phyloP scores from a whole-genome alignment of 2,329 filamentous ascomycete species.

The Rugonectria rugulosa region DNA sequence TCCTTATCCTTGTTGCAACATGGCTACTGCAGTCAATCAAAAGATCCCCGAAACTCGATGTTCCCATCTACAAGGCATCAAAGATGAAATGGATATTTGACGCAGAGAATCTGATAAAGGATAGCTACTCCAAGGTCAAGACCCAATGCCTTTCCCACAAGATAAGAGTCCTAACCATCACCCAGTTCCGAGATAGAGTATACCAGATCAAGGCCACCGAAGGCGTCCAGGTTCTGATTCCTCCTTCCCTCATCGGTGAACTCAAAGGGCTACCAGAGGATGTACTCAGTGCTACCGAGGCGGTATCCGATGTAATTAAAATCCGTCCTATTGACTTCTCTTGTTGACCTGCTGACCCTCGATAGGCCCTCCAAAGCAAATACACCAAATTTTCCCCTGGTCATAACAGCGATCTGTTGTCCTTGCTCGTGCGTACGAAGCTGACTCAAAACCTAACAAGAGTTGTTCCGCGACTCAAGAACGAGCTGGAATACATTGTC shows the following conservation, averaged over 20 bases:
- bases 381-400: conserved; percentile 60
- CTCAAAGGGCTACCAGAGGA: conserved; percentile 58
- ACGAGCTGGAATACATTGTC: conserved; percentile 55
- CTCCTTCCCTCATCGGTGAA: conserved; percentile 53
- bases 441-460: conserved; percentile 56
- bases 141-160: too few relatives aligned
- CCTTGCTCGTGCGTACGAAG: conserved; percentile 54
- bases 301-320: conserved; percentile 54
- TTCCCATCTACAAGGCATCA: conserved; percentile 57
- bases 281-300: conserved; percentile 56
- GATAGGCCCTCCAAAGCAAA: conserved; percentile 57
- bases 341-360: conserved; percentile 7
- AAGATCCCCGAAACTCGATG: conserved; percentile 42
- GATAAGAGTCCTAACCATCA: conserved; percentile 29
- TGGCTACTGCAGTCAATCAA: conserved; percentile 50
- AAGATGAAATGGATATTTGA: conserved; percentile 60
- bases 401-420: conserved; percentile 53
- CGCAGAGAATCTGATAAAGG: conserved; percentile 55
- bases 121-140: conserved; percentile 61
- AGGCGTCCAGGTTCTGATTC: conserved; percentile 56
- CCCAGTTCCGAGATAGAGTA: conserved; percentile 55
- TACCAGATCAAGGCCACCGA: conserved; percentile 62
- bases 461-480: conserved; percentile 54
- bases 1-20: conserved; percentile 44
- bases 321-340: background rate